Percentiles rank a stretch among this genome's conserved stretches.
Evolutionary conservation across 768 basidiomycete species (phyloP).

Genomic region (Rhodosporidiobolus sp.): DNA sequence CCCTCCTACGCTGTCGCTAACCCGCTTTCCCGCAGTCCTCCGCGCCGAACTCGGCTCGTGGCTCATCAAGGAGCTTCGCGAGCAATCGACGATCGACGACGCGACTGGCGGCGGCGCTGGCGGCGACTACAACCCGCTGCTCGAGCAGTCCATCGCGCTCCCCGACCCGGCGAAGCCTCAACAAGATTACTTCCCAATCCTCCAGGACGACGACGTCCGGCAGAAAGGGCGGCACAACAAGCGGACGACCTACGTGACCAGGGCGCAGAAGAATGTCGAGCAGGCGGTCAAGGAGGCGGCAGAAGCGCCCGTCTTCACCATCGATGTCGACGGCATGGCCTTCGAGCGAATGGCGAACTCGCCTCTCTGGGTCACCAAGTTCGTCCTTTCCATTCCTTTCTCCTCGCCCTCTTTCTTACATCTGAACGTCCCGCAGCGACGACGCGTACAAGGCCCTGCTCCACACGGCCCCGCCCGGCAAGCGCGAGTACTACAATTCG

Average conservation of each 20-base stretch:
- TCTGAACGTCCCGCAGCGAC: constrained; percentile 18
- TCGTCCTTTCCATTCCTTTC: not conserved
- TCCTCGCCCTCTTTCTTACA: not conserved
- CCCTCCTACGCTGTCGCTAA: not conserved
- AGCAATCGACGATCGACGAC: constrained; percentile 32
- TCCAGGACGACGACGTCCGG: constrained; percentile 27
- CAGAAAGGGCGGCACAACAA: constrained; percentile 38
- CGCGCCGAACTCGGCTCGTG: constrained; percentile 33
- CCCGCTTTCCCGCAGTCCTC: constrained; percentile 8
- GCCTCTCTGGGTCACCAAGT: constrained; percentile 37
- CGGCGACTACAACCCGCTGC: not conserved
- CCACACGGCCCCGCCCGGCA: constrained; percentile 26
- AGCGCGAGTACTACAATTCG: constrained; percentile 32
- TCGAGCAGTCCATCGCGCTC: not conserved
- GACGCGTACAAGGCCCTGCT: constrained; percentile 33
- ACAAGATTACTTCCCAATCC: constrained; percentile 31
- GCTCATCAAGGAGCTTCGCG: constrained; percentile 35
- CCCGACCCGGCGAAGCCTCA: constrained; percentile 13
- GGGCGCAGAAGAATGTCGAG: constrained; percentile 38
- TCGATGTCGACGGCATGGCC: constrained; percentile 36
- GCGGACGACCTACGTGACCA: constrained; percentile 20
- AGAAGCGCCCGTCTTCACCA: constrained; percentile 34
- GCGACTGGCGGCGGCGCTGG: constrained; percentile 9
- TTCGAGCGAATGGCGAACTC: constrained; percentile 29
- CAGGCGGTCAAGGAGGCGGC: constrained; percentile 21